Evolutionary conservation across 1,284 basidiomycete genomes (phyloP).

Genomic region (Sutorius eximius): DNA sequence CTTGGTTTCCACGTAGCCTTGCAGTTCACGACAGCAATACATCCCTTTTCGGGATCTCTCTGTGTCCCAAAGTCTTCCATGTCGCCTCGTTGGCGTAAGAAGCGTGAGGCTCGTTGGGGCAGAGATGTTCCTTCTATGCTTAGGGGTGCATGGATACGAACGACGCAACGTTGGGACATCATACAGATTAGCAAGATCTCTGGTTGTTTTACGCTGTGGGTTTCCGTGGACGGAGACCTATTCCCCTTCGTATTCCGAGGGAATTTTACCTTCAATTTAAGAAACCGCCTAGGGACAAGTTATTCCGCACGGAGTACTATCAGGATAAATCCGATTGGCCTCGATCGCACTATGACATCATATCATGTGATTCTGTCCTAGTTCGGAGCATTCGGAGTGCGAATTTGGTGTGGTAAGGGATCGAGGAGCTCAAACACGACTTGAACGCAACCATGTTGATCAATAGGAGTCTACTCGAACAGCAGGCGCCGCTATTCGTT

Average conservation of each 20-base stretch:
- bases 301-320: slow-evolving; percentile 75
- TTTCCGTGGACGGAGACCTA: slow-evolving; percentile 79
- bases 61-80: slow-evolving; percentile 66
- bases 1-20: slow-evolving; percentile 43
- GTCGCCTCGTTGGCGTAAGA: slow-evolving; percentile 74
- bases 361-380: too few species aligned
- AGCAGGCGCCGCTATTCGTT: slow-evolving; percentile 39
- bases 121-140: slow-evolving; percentile 76
- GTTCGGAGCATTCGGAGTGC: too few species aligned
- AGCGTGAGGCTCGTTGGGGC: slow-evolving; percentile 49
- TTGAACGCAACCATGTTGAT: not conserved
- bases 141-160: slow-evolving; percentile 64
- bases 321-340: too few species aligned
- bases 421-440: not conserved
- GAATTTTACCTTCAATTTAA: slow-evolving; percentile 95
- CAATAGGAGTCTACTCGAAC: slow-evolving; percentile 9
- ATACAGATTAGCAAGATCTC: slow-evolving; percentile 83
- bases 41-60: slow-evolving; percentile 37
- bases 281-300: slow-evolving; percentile 53
- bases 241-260: slow-evolving; percentile 84
- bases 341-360: too few species aligned
- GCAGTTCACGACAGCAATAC: slow-evolving; percentile 58
- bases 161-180: slow-evolving; percentile 86
- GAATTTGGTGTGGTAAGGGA: too few species aligned
- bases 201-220: slow-evolving; percentile 90